Percentiles rank a stretch among this genome's conserved stretches.
Conservation (phyloP, 768 basidiomycete genomes). For the Psilocybe cyanescens region DNA sequence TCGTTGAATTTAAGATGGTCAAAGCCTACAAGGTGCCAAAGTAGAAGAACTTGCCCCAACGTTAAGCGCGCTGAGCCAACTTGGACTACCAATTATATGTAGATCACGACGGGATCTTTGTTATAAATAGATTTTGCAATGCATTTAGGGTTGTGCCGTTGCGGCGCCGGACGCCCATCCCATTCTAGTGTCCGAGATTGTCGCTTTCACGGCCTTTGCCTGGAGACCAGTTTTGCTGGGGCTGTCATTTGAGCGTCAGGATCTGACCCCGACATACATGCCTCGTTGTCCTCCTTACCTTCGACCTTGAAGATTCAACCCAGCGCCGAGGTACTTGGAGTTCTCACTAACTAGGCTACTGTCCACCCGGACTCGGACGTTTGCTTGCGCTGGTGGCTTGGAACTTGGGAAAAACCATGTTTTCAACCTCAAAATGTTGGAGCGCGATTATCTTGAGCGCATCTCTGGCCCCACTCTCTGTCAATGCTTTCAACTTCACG, state of each 20-base stretch:
- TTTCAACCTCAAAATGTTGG: not conserved
- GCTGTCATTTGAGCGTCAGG: not conserved
- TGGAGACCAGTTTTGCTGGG: not conserved
- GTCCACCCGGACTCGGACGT: not conserved
- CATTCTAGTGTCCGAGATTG: not conserved
- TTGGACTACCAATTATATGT: no score
- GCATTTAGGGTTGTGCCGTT: not conserved
- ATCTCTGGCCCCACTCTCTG: not conserved
- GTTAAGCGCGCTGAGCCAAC: not conserved
- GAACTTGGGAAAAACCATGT: not conserved
- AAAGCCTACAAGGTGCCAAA: no score
- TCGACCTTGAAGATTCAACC: not conserved
- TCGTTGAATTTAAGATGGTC: no score
- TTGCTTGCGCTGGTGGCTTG: not conserved
- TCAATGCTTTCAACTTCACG: conserved; percentile 23
- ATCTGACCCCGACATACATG: not conserved
- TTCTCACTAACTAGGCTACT: not conserved
- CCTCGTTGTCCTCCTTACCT: not conserved
- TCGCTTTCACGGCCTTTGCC: not conserved
- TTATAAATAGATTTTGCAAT: not conserved
- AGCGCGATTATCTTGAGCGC: not conserved
- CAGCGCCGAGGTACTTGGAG: not conserved
- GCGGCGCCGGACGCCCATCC: not conserved
- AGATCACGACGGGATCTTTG: not conserved
- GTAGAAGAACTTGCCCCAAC: not conserved